Evolutionary conservation across 352 stramenopile species (phyloP), one percentile per base, ranked within the genome.

Genomic region (Phytophthora pseudosyringae): DNA sequence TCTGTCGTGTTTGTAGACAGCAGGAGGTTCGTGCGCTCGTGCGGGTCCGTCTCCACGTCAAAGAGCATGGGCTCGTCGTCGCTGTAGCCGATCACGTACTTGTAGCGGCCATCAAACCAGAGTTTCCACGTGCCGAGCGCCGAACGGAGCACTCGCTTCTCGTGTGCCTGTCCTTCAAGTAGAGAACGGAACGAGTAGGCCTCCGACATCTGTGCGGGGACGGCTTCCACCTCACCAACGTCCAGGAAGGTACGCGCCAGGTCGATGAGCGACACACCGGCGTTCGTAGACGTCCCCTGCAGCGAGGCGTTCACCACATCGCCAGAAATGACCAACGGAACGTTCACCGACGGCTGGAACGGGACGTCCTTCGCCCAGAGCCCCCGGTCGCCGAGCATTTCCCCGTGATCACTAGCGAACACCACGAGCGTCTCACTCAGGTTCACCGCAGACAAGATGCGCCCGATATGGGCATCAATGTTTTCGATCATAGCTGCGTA

Each of bases 401-500:
- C 69, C 6, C 69, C 69, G 28, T 76, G 69, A 44, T 76, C 64
- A 36, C 69, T 76, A 16, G 64, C 58, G n/a, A 73, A 73, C 12
- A 76, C 64, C 1, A 76, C 69, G 3, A 71, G 16, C n/a, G 64
- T 76, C 49, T 76, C 64, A 16, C 38, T 76, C 12, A 73, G 31
- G n/a, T 71, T 73, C n/a, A 76, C 69, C 4, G 68, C 48, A 5
- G 39, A 38, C 1, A 76, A 44, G 31, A 76, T 76, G 26, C 57
- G 64, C 5, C 69, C 69, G 32, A 76, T 73, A 9, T 76, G 64
- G 7, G 51, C 26, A 53, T 76, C 69, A 15, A 76, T 73, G 45
- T 76, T 76, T 47, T 73, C 69, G 21, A 76, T 73, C 69, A 76
- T 62, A 15, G 64, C 69, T 3, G 69, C 69, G 48, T 76, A 76